These are phyloP conservation scores for Phytophthora meadii DNA, from an alignment of 352 stramenopile species.

Conservation along the genomic window DNA sequence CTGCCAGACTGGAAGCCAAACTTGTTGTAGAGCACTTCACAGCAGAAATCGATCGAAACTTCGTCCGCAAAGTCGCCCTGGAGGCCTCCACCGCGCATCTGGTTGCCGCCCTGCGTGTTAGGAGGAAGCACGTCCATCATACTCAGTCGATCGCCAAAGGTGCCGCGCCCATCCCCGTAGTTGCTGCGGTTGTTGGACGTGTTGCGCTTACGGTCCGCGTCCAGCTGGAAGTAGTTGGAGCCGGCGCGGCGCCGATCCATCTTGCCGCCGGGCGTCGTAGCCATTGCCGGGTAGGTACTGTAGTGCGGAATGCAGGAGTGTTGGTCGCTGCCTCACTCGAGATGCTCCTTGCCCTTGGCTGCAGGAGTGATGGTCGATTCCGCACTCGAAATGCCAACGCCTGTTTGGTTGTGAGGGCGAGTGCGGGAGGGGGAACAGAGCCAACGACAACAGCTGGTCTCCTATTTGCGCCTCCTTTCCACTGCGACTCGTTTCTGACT, in stretches of 20 bases:
- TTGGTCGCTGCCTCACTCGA: constrained; percentile 22
- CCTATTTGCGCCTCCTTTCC: constrained; percentile 1
- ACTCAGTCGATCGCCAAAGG: constrained; percentile 63
- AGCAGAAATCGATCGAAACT: constrained; percentile 76
- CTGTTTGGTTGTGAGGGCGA: constrained; percentile 27
- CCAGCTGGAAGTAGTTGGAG: constrained; percentile 88
- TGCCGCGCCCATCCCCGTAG: constrained; percentile 50
- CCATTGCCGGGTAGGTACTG: constrained; percentile 20
- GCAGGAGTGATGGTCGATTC: constrained; percentile 27
- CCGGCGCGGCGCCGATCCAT: constrained; percentile 71
- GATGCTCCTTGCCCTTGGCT: background rate
- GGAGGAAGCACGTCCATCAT: constrained; percentile 72
- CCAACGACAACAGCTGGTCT: constrained; percentile 1
- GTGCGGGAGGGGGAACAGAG: constrained; percentile 7
- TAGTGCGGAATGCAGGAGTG: constrained; percentile 11
- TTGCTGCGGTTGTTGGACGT: constrained; percentile 52
- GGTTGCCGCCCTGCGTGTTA: constrained; percentile 33
- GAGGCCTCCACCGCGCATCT: constrained; percentile 48
- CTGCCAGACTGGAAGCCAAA: constrained; percentile 79
- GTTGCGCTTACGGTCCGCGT: constrained; percentile 80
- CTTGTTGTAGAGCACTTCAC: constrained; percentile 73
- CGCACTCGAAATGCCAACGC: constrained; percentile 20
- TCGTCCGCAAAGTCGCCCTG: constrained; percentile 80
- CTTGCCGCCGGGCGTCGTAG: constrained; percentile 45
- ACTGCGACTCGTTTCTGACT: constrained; percentile 21